Base-by-base conservation (phyloP, 768 basidiomycete species). In the Rhizopogon sp. region DNA sequence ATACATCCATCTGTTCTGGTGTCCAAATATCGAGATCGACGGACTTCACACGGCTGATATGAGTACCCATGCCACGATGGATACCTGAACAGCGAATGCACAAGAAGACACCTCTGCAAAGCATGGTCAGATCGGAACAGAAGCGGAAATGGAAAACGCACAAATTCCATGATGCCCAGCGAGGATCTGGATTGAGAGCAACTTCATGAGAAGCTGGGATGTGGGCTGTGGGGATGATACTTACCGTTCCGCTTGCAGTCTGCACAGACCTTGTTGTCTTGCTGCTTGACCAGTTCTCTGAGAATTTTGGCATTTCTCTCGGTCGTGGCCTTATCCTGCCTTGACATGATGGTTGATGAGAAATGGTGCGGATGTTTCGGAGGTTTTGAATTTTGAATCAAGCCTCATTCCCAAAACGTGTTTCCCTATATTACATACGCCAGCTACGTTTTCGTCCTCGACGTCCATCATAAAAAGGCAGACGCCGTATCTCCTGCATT, bases 151-250 rank as follows among this genome's bases (percentile, higher is more conserved):
- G 39, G n/a, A 25, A 33, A 35, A 64, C 85, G 60, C 66, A 93
- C 90, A 98, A 72, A 70, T 98, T 98, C 90, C 94, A 97, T 7
- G 93, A 93, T 42, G 96, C 96, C 96, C 96, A 99, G 62, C 96
- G 81, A 43, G 96, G 92, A 78, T 98, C 95, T 97, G 60, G 49
- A 25, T 40, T 35, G 13, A n/a, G 11, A 35, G 39, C 17, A 33
- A 52, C n/a, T 25, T 25, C 20, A 20, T 51, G 25, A 58, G 47
- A 16, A n/a, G 5, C 42, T 25, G 16, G 17, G 41, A 20, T 25
- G 40, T 52, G 55, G 28, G 53, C 9, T 33, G 45, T 25, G 39
- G 31, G 43, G 50, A 39, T 25, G 17, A 31, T 10, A 71, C 85
- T 37, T 62, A 91, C 95, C 96, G 70, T 97, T 95, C 58, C 90